Evolutionary conservation across 331 rosid species (phyloP), one percentile per base, ranked within the genome.

Genomic region (Quercus phellos): DNA sequence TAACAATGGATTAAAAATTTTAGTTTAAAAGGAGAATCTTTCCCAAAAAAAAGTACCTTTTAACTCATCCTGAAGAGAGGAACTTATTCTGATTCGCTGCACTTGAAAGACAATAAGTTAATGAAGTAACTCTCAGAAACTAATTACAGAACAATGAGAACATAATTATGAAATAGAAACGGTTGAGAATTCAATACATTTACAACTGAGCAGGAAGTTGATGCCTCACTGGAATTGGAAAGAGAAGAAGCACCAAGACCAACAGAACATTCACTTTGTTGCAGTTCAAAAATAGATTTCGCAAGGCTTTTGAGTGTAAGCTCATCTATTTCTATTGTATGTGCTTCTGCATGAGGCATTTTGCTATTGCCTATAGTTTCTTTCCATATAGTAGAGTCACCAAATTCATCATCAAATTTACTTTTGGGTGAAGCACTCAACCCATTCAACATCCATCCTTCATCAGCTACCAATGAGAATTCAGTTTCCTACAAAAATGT

Each of bases 41-140:
- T 22, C 19, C 30, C 66, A 7, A 71, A 73, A 35, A 61, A 51
- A 46, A 12, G 17, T 12, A 46, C 27, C 19, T 53, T 72, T 84
- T 82, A 53, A 78, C 92, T 85, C 74, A 90, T 97, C 98, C 84
- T 79, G 82, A 50, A 80, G 59, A 79, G 82, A 76, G 80, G 85
- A 81, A 38, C 66, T 74, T 53, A 18, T 68, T 84, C 82, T 80
- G 70, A 34, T 86, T 68, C 82, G 84, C 96, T 90, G 96, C 90
- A 86, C 53, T 60, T 69, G 35, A 68, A 78, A 81, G 43, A 81
- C 24, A 51, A 19, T 7, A 54, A 43, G 72, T 74, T 67, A 84
- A 61, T 14, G 58, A 68, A 56, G 79, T 32, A 17, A 74, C 18
- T 51, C 80, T 54, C 18, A 79, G 56, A 68, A 53, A 80, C 24